A percentile compares a stretch with the other conserved stretches of the same genome.
Evolutionary conservation across 2,329 filamentous ascomycete genomes (phyloP).

Genomic region (Rachicladosporium sp.): DNA sequence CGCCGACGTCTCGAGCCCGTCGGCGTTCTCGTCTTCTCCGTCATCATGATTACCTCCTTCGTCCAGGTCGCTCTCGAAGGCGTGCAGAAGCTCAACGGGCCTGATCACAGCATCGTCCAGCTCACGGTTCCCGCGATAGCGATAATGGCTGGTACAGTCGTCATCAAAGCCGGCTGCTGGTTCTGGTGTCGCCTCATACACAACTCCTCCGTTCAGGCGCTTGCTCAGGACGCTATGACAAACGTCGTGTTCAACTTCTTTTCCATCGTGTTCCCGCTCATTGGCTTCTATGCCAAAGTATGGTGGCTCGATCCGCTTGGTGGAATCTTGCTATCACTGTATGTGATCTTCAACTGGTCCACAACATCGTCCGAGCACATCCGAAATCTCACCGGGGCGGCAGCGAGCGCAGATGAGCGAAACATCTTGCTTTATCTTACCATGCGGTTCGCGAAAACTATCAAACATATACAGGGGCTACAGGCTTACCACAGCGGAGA

Average conservation of each 20-base stretch:
- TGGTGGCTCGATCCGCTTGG: constrained; percentile 80
- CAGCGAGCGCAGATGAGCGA: constrained; percentile 66
- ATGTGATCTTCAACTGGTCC: constrained; percentile 72
- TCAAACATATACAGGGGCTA: constrained; percentile 72
- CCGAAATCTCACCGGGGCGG: constrained; percentile 66
- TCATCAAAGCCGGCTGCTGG: constrained; percentile 75
- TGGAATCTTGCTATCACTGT: constrained; percentile 62
- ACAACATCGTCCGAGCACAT: constrained; percentile 64
- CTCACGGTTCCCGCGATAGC: constrained; percentile 59
- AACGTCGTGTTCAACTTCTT: constrained; percentile 87
- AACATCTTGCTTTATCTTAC: constrained; percentile 82
- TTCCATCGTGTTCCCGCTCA: constrained; percentile 74
- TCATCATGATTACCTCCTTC: constrained; percentile 80
- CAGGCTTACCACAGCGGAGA: constrained; percentile 78
- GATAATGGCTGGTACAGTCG: constrained; percentile 71
- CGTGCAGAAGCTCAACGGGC: constrained; percentile 47
- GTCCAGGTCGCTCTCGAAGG: constrained; percentile 65
- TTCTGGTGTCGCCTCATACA: constrained; percentile 76
- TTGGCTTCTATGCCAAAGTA: constrained; percentile 61
- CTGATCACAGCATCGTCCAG: constrained; percentile 57
- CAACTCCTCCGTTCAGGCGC: constrained; percentile 73
- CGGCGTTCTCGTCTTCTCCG: constrained; percentile 67
- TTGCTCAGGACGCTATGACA: constrained; percentile 55
- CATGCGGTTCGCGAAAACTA: constrained; percentile 83
- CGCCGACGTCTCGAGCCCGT: constrained; percentile 65